Conservation (phyloP, 1,284 basidiomycete species). For the Tylopilus orsonianus region DNA sequence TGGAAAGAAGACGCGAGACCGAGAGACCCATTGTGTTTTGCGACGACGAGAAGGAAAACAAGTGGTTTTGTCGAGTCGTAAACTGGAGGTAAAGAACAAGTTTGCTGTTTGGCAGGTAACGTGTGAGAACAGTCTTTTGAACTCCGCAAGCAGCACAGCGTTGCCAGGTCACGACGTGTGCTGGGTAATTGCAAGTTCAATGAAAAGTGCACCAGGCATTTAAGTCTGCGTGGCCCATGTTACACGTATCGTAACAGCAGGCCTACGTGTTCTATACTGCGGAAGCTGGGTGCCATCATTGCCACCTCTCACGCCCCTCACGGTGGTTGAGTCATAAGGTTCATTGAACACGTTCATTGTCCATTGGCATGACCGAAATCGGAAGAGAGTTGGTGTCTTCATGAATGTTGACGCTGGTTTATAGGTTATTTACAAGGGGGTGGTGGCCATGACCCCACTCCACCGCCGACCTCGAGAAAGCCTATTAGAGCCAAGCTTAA, state of each 20-base stretch:
- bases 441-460: background rate
- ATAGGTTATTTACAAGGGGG: background rate
- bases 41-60: conserved; percentile 34
- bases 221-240: background rate
- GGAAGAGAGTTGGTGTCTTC: background rate
- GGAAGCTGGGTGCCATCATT: background rate
- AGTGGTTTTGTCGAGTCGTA: conserved; percentile 37
- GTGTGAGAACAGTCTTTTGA: conserved; percentile 36
- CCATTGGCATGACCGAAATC: background rate
- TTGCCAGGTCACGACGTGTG: background rate
- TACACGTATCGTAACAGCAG: conserved; percentile 13
- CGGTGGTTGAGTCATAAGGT: background rate
- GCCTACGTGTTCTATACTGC: conserved; percentile 22
- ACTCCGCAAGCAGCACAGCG: conserved; percentile 33
- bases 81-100: conserved; percentile 38
- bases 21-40: conserved; percentile 77
- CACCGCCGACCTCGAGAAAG: background rate
- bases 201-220: background rate
- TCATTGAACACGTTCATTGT: no score
- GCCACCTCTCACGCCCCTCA: background rate
- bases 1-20: conserved; percentile 78
- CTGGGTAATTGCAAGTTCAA: background rate
- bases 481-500: no score
- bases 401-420: background rate
- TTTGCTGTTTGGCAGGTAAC: conserved; percentile 34